These are phyloP conservation scores for Lentinula novae-zelandiae DNA, from an alignment of 1,284 basidiomycete genomes.

Conservation along the genomic window DNA sequence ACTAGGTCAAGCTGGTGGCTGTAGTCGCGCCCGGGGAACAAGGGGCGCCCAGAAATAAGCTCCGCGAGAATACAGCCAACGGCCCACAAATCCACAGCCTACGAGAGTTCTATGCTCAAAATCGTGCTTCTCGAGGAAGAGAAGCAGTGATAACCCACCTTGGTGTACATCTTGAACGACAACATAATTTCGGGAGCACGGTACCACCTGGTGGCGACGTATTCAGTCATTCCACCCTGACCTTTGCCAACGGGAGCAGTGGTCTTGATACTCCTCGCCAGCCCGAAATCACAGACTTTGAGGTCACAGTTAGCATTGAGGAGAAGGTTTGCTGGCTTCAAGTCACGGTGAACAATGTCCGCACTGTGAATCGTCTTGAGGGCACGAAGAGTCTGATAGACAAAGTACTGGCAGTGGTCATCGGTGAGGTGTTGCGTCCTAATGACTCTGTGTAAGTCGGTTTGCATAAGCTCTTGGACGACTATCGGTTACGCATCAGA, in stretches of 20 bases:
- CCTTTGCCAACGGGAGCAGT: slow-evolving; percentile 80
- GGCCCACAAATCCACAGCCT: slow-evolving; percentile 84
- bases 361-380: slow-evolving; percentile 94
- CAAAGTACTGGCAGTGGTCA: slow-evolving; percentile 56
- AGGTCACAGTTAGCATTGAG: slow-evolving; percentile 96
- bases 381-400: slow-evolving; percentile 87
- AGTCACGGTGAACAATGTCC: slow-evolving; percentile 92
- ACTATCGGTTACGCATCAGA: slow-evolving; percentile 21
- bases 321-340: slow-evolving; percentile 93
- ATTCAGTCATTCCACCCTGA: slow-evolving; percentile 82
- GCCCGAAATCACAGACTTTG: slow-evolving; percentile 92
- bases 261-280: slow-evolving; percentile 85
- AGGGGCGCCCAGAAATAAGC: slow-evolving; percentile 73
- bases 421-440: slow-evolving; percentile 64
- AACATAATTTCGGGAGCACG: slow-evolving; percentile 89
- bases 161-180: slow-evolving; percentile 83
- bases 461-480: slow-evolving; percentile 72
- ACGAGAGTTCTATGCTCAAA: slow-evolving; percentile 12
- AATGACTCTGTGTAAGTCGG: slow-evolving; percentile 85
- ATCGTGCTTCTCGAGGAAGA: background rate
- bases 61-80: slow-evolving; percentile 88
- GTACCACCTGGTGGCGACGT: slow-evolving; percentile 85
- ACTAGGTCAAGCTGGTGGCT: slow-evolving; percentile 85
- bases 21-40: slow-evolving; percentile 89
- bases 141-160: slow-evolving; percentile 31